Conservation (phyloP, 2,329 filamentous ascomycete genomes). For the Aspergillus sp. region DNA sequence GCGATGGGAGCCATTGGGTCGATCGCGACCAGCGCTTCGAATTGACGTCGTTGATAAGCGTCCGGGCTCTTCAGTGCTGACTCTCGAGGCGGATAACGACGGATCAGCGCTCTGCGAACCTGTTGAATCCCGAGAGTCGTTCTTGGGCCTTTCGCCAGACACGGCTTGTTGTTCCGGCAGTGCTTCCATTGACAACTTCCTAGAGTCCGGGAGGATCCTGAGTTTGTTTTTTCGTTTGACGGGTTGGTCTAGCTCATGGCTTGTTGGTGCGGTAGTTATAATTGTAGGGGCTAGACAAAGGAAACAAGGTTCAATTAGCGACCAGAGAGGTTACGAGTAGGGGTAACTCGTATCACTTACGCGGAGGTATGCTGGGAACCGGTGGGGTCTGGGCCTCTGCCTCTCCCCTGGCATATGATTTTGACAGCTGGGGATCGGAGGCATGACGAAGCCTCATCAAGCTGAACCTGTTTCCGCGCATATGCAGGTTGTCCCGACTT, state of each 20-base stretch:
- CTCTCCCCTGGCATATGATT: conserved; percentile 68
- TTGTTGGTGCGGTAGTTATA: conserved; percentile 88
- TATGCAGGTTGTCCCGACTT: conserved; percentile 29
- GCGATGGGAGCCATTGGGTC: conserved; percentile 65
- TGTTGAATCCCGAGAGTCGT: conserved; percentile 32
- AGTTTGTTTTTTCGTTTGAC: conserved; percentile 46
- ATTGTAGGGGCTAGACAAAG: conserved; percentile 63
- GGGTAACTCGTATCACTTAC: conserved; percentile 33
- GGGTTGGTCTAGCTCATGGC: conserved; percentile 58
- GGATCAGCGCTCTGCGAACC: conserved; percentile 35
- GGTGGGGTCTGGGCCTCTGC: conserved; percentile 56
- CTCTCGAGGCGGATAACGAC: conserved; percentile 45
- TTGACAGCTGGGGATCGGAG: conserved; percentile 85
- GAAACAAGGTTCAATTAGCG: conserved; percentile 8
- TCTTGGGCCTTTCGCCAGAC: conserved; percentile 24
- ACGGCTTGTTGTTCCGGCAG: conserved; percentile 24
- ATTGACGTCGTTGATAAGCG: conserved; percentile 55
- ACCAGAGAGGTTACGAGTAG: conserved; percentile 11
- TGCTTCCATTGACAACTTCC: conserved; percentile 40
- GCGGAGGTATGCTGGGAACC: conserved; percentile 43
- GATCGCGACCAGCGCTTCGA: conserved; percentile 58
- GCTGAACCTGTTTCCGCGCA: conserved; percentile 58
- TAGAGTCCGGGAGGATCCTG: conserved; percentile 43
- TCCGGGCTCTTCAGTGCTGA: conserved; percentile 67
- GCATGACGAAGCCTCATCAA: conserved; percentile 87